A percentile compares a stretch with the other conserved stretches of the same genome.
These are phyloP conservation scores for Penicillium paradoxum DNA, from an alignment of 495 filamentous ascomycete species.

Conservation along the genomic window DNA sequence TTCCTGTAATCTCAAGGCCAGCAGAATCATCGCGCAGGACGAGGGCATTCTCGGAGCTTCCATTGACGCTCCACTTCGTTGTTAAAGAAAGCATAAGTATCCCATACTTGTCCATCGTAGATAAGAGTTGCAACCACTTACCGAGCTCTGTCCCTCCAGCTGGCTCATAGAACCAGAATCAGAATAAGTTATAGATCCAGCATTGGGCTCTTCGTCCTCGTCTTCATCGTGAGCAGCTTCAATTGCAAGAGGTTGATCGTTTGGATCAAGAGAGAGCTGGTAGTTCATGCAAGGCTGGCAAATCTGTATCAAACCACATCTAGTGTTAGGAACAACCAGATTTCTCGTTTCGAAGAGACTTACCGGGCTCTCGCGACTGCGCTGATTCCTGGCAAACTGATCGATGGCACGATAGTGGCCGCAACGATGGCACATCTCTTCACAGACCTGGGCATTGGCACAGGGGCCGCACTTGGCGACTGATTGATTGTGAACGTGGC, in stretches of 20 bases:
- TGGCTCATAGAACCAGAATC: neutral
- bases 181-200: neutral
- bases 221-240: neutral
- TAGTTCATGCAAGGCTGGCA: slow-evolving; percentile 7
- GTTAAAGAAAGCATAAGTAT: neutral
- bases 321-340: neutral
- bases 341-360: neutral
- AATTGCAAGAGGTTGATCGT: neutral
- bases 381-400: neutral
- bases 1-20: neutral
- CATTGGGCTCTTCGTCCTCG: neutral
- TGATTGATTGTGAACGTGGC: neutral
- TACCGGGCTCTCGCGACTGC: slow-evolving; percentile 2
- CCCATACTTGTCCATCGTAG: neutral
- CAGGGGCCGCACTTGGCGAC: slow-evolving; percentile 3
- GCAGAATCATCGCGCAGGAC: neutral
- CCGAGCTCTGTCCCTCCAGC: neutral
- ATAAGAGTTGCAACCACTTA: neutral
- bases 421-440: neutral
- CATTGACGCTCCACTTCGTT: neutral
- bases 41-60: neutral
- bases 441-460: neutral
- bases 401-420: neutral
- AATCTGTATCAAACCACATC: neutral
- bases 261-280: neutral